Evolutionary conservation across 2,329 filamentous ascomycete genomes (phyloP), one percentile per base, ranked within the genome.

Genomic region (Monosporascus cannonballus): DNA sequence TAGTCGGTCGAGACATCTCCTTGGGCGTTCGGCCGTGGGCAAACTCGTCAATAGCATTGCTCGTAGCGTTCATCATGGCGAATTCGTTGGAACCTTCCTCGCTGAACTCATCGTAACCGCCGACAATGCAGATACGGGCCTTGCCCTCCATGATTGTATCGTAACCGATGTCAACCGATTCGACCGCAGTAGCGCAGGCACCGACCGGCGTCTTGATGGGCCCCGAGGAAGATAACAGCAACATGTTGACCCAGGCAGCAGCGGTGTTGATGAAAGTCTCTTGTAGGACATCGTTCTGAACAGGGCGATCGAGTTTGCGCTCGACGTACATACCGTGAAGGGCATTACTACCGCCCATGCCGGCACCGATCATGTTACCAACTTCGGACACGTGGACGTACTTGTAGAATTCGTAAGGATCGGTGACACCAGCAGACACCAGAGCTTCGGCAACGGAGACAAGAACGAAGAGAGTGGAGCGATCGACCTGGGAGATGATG

Each of bases 251-350:
- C 94, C 94, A 99, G 17, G 94, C 94, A 63, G 90, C 87, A 93
- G 99, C 99, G 52, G 94, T 99, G 80, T 99, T 99, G 82, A 99
- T 97, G 80, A 99, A 99, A 14, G 94, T 97, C 75, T 99, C 94
- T 69, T 99, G 95, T 15, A 99, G 82, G 69, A 99, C 96, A 68
- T 99, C 94, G 75, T 97, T 99, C 75, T 99, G 95, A 48, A 99
- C 83, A 52, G 93, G 94, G 77, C 92, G 94, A 76, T 99, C 94
- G 57, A 97, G 81, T 84, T 87, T 97, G 55, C 94, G 89, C 71
- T 96, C 93, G 73, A 93, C 94, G 80, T 97, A 96, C 93, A 99
- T 99, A 64, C 93, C 93, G 65, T 91, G 87, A 59, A 99, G 82
- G 64, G 94, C 94, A 64, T 84, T 84, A 56, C 91, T 88, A 75